Evolutionary conservation across 805 yeast species (phyloP).

Genomic region (Candida mattraensis): DNA sequence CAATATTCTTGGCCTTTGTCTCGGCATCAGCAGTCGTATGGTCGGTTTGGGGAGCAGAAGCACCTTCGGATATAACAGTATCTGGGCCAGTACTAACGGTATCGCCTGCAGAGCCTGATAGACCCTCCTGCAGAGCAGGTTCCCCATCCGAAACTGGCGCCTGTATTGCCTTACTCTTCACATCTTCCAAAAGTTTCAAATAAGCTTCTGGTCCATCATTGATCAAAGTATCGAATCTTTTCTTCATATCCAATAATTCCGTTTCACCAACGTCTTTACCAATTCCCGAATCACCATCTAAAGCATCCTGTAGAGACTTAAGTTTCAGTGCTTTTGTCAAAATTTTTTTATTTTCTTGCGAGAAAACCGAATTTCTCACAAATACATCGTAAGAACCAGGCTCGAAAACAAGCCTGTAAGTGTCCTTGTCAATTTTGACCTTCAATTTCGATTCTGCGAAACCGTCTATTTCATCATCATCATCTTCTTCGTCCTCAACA

Average conservation of each 20-base stretch:
- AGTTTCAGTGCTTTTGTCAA: slow-evolving; percentile 16
- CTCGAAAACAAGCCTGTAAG: slow-evolving; percentile 81
- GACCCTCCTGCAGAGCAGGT: slow-evolving; percentile 16
- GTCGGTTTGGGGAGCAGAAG: slow-evolving; percentile 12
- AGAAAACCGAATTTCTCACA: slow-evolving; percentile 55
- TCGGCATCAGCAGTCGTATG: slow-evolving; percentile 15
- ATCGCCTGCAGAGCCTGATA: slow-evolving; percentile 17
- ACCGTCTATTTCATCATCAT: slow-evolving; percentile 52
- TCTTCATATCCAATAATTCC: slow-evolving; percentile 32
- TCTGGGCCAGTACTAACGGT: slow-evolving; percentile 16
- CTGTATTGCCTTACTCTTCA: slow-evolving; percentile 22
- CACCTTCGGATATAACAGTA: slow-evolving; percentile 15
- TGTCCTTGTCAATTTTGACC: slow-evolving; percentile 75
- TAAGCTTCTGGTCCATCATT: slow-evolving; percentile 41
- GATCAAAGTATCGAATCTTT: slow-evolving; percentile 36
- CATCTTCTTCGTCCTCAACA: slow-evolving; percentile 48
- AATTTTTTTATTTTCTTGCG: slow-evolving; percentile 27
- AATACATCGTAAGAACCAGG: slow-evolving; percentile 77
- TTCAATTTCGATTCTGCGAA: slow-evolving; percentile 66
- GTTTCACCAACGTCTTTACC: slow-evolving; percentile 45
- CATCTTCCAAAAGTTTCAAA: slow-evolving; percentile 16
- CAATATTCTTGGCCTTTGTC: slow-evolving; percentile 6
- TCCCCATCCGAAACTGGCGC: slow-evolving; percentile 8
- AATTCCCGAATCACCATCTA: slow-evolving; percentile 61
- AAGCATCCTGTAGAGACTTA: slow-evolving; percentile 35